These are phyloP conservation scores for Mycena galopus DNA, from an alignment of 768 basidiomycete species.

Conservation along the genomic window DNA sequence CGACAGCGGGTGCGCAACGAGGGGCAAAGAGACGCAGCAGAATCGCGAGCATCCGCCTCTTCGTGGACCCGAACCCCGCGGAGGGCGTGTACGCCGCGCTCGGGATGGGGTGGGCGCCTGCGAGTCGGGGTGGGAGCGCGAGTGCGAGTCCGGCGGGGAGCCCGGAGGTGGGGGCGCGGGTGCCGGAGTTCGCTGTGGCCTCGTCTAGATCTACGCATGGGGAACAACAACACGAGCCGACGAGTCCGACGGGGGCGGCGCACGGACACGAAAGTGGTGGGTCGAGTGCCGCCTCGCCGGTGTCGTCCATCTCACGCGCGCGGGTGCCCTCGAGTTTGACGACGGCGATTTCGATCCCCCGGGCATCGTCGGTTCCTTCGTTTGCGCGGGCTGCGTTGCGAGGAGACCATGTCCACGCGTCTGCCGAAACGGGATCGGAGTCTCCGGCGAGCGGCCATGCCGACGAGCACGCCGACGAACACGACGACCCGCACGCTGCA, in stretches of 20 bases:
- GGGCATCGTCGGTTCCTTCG: no score
- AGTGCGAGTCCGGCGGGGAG: not conserved
- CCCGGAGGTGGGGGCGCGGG: not conserved
- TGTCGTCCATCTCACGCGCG: no score
- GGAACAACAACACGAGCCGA: no score
- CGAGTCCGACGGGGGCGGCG: not conserved
- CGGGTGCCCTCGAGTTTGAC: no score
- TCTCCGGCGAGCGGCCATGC: no score
- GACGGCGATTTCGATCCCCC: no score
- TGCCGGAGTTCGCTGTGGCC: not conserved
- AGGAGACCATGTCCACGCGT: no score
- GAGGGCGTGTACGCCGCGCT: conserved; percentile 77
- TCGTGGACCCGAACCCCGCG: conserved; percentile 83
- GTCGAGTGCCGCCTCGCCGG: no score
- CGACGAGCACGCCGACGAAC: not conserved
- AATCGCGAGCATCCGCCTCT: conserved; percentile 8
- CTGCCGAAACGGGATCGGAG: no score
- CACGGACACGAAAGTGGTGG: not conserved
- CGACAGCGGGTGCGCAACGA: not conserved
- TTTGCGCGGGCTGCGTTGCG: no score
- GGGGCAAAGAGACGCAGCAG: not conserved
- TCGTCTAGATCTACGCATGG: no score
- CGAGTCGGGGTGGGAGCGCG: conserved; percentile 34
- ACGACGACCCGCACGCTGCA: conserved; percentile 23
- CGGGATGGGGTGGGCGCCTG: conserved; percentile 67